These are phyloP conservation scores for Krasilnikovozyma curviuscula DNA, from an alignment of 768 basidiomycete genomes.

Conservation along the genomic window DNA sequence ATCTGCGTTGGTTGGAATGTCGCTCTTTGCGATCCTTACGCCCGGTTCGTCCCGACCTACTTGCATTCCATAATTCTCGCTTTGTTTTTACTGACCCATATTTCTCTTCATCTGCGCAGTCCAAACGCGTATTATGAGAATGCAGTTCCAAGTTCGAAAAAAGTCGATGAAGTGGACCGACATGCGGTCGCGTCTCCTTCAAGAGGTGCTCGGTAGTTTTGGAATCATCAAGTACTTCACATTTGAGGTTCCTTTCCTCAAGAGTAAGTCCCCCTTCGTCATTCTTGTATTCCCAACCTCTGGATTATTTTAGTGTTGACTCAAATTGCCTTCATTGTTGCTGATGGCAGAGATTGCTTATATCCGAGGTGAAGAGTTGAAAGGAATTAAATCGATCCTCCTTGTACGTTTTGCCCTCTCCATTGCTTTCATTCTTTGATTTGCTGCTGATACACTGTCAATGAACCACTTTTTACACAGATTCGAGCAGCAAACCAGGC, in stretches of 20 bases:
- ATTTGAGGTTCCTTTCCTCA: slow-evolving; percentile 48
- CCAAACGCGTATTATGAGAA: slow-evolving; percentile 44
- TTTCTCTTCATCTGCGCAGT: slow-evolving; percentile 44
- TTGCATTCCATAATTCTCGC: too few relatives aligned
- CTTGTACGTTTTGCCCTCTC: too few relatives aligned
- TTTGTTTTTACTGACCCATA: too few relatives aligned
- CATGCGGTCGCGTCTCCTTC: slow-evolving; percentile 41
- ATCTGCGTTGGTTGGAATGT: slow-evolving; percentile 53
- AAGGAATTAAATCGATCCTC: slow-evolving; percentile 39
- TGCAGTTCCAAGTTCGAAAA: slow-evolving; percentile 38
- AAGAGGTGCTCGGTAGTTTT: slow-evolving; percentile 40
- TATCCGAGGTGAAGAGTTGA: slow-evolving; percentile 38
- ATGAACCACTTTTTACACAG: too few relatives aligned
- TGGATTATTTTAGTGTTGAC: too few relatives aligned
- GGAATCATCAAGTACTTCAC: slow-evolving; percentile 56
- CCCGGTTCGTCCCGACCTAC: too few relatives aligned
- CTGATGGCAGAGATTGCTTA: slow-evolving; percentile 34
- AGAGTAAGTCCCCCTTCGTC: slow-evolving; percentile 30
- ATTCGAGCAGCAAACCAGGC: slow-evolving; percentile 44
- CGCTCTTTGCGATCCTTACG: too few relatives aligned
- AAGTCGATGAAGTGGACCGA: slow-evolving; percentile 42
- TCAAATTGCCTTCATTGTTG: not conserved
- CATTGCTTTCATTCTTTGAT: too few relatives aligned
- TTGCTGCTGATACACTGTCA: too few relatives aligned
- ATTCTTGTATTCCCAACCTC: too few relatives aligned